Percentiles rank a stretch among this genome's conserved stretches.
Conservation (phyloP, 805 yeast genomes). For the Suhomyces xylopsoci region DNA sequence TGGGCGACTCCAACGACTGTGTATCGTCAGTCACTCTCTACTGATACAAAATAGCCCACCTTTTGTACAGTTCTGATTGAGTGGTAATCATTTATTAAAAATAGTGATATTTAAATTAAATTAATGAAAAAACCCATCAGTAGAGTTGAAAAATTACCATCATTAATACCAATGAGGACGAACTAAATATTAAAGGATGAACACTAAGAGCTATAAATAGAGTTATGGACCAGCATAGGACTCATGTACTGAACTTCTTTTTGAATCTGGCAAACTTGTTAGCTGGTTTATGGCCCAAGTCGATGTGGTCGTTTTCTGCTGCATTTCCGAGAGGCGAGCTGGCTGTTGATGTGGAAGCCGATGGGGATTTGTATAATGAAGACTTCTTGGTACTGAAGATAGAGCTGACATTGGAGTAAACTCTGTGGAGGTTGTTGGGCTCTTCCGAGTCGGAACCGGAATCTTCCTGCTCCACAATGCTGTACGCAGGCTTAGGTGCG, state of each 20-base stretch:
- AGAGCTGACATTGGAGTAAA: conserved; percentile 27
- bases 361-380: neutral
- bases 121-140: neutral
- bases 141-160: neutral
- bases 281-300: conserved; percentile 1
- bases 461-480: conserved; percentile 5
- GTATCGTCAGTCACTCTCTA: conserved; percentile 38
- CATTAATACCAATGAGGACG: neutral
- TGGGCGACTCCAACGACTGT: conserved; percentile 34
- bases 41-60: conserved; percentile 13
- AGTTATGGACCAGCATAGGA: neutral
- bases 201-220: neutral
- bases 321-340: neutral
- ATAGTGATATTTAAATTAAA: too few species aligned
- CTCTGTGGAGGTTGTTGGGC: conserved; percentile 14
- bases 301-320: neutral
- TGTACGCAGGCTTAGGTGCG: neutral
- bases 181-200: neutral
- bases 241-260: conserved; percentile 5
- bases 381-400: conserved; percentile 22
- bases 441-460: conserved; percentile 10
- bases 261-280: conserved; percentile 8
- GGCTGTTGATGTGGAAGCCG: conserved; percentile 3
- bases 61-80: too few species aligned
- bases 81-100: too few species aligned